Conservation (phyloP, 257 asterid genomes). For the Solanum virginianum region DNA sequence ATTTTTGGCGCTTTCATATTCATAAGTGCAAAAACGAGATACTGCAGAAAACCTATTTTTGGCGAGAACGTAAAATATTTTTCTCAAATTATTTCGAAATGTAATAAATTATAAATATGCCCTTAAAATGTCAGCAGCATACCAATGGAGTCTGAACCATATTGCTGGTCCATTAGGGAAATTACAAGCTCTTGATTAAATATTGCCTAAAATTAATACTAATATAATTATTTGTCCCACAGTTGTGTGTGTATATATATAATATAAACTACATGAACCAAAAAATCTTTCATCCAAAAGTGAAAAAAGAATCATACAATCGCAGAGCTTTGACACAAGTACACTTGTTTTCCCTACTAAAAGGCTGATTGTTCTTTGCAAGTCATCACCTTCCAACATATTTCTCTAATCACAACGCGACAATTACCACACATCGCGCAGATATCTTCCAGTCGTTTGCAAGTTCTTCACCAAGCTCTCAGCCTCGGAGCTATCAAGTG, state of each 20-base stretch:
- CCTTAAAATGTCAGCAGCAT: constrained; percentile 5
- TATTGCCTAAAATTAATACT: background rate
- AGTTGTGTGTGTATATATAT: background rate
- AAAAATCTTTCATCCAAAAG: constrained; percentile 5
- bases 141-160: constrained; percentile 3
- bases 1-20: background rate
- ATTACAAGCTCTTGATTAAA: background rate
- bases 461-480: constrained; percentile 81
- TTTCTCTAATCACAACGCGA: background rate
- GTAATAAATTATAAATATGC: background rate
- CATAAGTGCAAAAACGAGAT: too few relatives aligned
- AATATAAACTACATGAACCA: constrained; percentile 11
- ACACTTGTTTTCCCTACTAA: background rate
- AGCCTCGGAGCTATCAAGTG: constrained; percentile 57
- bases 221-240: background rate
- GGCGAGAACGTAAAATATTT: background rate
- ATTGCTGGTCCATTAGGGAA: background rate
- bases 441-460: constrained; percentile 60
- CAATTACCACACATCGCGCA: constrained; percentile 78
- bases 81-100: background rate
- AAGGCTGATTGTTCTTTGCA: constrained; percentile 2
- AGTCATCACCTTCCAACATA: background rate
- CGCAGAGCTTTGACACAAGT: background rate
- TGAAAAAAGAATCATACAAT: background rate
- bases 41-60: too few relatives aligned